phyloP scores from a whole-genome alignment of 1,284 basidiomycete species.

The Moesziomyces parantarcticus region DNA sequence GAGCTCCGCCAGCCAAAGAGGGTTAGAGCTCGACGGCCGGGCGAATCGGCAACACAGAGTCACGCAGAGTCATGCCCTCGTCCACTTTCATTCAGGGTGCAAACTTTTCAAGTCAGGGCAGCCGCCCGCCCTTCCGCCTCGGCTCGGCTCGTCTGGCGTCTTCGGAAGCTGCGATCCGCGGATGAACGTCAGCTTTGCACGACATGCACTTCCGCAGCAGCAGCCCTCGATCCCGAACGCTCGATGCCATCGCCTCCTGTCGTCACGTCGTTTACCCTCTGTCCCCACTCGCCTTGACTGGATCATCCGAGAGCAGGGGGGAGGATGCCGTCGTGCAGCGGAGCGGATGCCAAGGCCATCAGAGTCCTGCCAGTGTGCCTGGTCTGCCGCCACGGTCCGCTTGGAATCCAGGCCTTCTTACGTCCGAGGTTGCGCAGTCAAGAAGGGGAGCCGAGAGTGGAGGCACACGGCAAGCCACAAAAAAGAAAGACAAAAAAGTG shows the following conservation, averaged over 20 bases:
- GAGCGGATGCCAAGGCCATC: not conserved
- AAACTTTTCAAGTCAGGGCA: not conserved
- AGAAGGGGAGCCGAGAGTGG: too few relatives aligned
- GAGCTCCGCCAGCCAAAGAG: too few relatives aligned
- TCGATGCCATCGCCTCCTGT: not conserved
- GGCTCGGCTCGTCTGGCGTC: not conserved
- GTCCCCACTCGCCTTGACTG: too few relatives aligned
- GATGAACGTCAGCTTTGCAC: constrained; percentile 1
- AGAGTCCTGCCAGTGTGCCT: not conserved
- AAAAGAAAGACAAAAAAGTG: not conserved
- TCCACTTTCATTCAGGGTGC: constrained; percentile 8
- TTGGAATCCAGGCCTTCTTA: not conserved
- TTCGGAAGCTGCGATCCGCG: constrained; percentile 9
- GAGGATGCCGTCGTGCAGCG: not conserved
- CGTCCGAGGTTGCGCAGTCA: not conserved
- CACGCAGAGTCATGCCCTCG: not conserved
- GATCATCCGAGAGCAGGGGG: not conserved
- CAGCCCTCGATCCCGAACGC: too few relatives aligned
- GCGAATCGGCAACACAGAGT: not conserved
- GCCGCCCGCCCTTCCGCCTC: too few relatives aligned
- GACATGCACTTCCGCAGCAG: not conserved
- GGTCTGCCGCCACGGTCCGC: not conserved
- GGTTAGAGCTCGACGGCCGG: too few relatives aligned
- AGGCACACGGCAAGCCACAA: too few relatives aligned
- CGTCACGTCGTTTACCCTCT: too few relatives aligned